Base-by-base conservation (phyloP, 768 basidiomycete species). In the Mycena vitilis region DNA sequence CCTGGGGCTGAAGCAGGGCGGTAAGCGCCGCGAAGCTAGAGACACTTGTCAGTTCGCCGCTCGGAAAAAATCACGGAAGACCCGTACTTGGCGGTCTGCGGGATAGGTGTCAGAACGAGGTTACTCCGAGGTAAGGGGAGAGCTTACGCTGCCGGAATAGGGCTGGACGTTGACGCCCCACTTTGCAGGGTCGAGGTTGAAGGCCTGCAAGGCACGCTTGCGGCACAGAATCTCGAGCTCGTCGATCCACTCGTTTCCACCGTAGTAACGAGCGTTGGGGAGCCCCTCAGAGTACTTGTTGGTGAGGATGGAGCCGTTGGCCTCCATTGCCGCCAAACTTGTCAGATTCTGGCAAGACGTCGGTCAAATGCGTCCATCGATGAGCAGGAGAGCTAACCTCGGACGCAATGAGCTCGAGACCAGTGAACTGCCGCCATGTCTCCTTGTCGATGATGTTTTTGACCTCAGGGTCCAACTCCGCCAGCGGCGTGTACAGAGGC, bases 121-220 rank as follows among this genome's bases (percentile, higher is more conserved):
- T 38, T 2, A 51, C 52, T 40, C 42, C 54, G 23, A 69, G 51
- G 53, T 20, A 60, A 38, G 40, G 36, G 15, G 60, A 40, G 11
- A 18, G 20, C 92, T 78, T 77, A 95, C 92, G 70, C 89, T 91
- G 65, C 95, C 94, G 74, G 96, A 98, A 82, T 99, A 99, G 9
- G 98, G 98, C 81, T 99, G 98, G 64, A 99, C 98, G 77, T 99
- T 99, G 81, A 99, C 96, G 73, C 97, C 97, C 98, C 98, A 99
- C 80, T 91, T 89, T 55, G 83, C 85, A 49, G 94, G 88, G 83
- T 98, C 95, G 71, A 98, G 93, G 86, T 95, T 90, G 89, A 98
- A 99, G 4, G 97, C 97, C 80, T 93, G 83, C 72, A 99, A 89
- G 38, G 98, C 98, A 76, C 98, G 95, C 82, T 96, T 91, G 79